Conservation (phyloP, 2,329 filamentous ascomycete species). For the Sclerotinia borealis region DNA sequence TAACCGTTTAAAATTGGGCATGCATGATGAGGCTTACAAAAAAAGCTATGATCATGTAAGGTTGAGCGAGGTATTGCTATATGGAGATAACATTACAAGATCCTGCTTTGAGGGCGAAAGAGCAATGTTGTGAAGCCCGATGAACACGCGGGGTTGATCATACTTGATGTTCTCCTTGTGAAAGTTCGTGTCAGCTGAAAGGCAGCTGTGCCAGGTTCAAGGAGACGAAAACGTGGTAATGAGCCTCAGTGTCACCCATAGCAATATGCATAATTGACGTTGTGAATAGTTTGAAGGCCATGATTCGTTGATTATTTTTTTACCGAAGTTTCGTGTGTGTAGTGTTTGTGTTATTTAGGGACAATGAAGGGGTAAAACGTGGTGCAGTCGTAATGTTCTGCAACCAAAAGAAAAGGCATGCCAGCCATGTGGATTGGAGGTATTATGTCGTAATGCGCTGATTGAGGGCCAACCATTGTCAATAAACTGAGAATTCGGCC, state of each 20-base stretch:
- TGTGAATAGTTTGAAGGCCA: background rate
- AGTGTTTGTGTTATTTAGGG: background rate
- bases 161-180: background rate
- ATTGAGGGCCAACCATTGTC: background rate
- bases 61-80: background rate
- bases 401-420: background rate
- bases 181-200: background rate
- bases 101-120: background rate
- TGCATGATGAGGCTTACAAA: background rate
- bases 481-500: background rate
- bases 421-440: background rate
- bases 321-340: constrained; percentile 1
- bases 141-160: background rate
- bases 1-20: background rate
- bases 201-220: background rate
- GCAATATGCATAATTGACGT: background rate
- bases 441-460: background rate
- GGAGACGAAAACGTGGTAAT: background rate
- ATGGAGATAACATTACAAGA: background rate
- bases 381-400: background rate
- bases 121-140: background rate
- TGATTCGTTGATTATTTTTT: background rate
- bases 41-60: background rate
- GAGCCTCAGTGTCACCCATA: background rate
- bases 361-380: background rate